A percentile compares a stretch with the other conserved stretches of the same genome.
Conservation (phyloP, 2,329 filamentous ascomycete genomes). For the Nemania abortiva region DNA sequence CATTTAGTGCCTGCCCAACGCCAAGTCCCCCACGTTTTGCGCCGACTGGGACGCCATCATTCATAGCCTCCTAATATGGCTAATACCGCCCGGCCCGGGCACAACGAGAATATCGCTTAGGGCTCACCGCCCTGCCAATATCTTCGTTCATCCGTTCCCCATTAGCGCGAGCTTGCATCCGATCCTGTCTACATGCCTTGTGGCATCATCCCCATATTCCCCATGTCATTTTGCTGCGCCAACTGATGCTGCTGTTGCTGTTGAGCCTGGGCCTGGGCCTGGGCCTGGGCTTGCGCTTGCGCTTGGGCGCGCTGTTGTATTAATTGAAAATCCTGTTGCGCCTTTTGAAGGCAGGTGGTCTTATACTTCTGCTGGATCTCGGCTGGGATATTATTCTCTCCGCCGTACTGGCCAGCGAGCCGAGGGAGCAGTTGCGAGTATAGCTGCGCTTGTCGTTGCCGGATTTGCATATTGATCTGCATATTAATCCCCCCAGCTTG, state of each 20-base stretch:
- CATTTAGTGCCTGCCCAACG: conserved; percentile 10
- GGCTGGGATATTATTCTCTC: conserved; percentile 59
- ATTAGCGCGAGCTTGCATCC: background rate
- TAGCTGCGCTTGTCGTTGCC: conserved; percentile 54
- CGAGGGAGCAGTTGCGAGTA: conserved; percentile 56
- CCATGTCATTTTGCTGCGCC: conserved; percentile 59
- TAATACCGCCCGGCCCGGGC: background rate
- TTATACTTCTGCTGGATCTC: conserved; percentile 62
- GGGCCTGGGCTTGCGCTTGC: too few relatives aligned
- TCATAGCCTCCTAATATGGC: background rate
- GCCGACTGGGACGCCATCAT: conserved; percentile 12
- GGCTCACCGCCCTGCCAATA: background rate
- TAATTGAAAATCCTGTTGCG: conserved; percentile 46
- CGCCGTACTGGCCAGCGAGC: conserved; percentile 56
- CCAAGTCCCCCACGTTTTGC: conserved; percentile 1
- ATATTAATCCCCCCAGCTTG: conserved; percentile 22
- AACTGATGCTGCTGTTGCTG: conserved; percentile 54
- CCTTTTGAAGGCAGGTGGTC: conserved; percentile 55
- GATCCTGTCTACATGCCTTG: conserved; percentile 41
- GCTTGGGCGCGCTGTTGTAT: conserved; percentile 28
- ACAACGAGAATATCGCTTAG: background rate
- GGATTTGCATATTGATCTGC: conserved; percentile 49
- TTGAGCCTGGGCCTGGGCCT: conserved; percentile 23
- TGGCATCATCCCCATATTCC: conserved; percentile 63
- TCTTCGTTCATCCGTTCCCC: background rate